phyloP scores from a whole-genome alignment of 805 yeast species.

The Kuraishia hungarica region DNA sequence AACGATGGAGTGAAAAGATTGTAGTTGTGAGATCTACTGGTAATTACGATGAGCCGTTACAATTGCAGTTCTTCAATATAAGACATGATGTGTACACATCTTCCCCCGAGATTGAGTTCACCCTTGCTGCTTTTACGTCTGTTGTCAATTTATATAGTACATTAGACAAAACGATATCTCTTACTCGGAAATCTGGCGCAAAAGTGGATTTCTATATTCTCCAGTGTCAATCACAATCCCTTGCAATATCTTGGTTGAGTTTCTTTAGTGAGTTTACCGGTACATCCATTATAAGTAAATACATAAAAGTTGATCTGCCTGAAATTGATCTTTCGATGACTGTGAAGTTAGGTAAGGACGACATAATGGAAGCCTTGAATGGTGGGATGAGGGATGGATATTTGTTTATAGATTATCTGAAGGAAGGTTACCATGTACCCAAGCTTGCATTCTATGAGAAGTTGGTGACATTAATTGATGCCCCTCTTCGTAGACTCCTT shows the following conservation, averaged over 20 bases:
- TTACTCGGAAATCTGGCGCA: slow-evolving; percentile 22
- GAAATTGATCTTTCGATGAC: slow-evolving; percentile 34
- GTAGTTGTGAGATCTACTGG: slow-evolving; percentile 66
- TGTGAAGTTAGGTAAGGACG: slow-evolving; percentile 34
- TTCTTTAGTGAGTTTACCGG: slow-evolving; percentile 44
- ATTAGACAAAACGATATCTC: slow-evolving; percentile 61
- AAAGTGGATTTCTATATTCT: slow-evolving; percentile 35
- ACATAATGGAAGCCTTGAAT: slow-evolving; percentile 5
- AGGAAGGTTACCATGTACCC: background rate
- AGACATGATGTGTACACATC: slow-evolving; percentile 15
- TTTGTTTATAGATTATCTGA: background rate
- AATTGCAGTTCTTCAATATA: slow-evolving; percentile 52
- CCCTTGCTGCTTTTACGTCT: slow-evolving; percentile 7
- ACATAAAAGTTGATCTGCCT: slow-evolving; percentile 22
- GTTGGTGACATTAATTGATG: background rate
- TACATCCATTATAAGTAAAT: slow-evolving; percentile 14
- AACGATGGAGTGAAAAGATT: slow-evolving; percentile 74
- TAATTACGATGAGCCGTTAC: slow-evolving; percentile 38
- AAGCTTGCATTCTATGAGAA: background rate
- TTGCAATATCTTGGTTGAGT: slow-evolving; percentile 57
- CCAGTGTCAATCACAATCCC: slow-evolving; percentile 39
- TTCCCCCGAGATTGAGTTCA: slow-evolving; percentile 4
- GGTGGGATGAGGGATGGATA: slow-evolving; percentile 23
- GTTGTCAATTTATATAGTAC: slow-evolving; percentile 50
- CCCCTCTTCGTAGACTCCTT: background rate